Conservation (phyloP, 1,284 basidiomycete genomes). For the Schizophyllum commune region DNA sequence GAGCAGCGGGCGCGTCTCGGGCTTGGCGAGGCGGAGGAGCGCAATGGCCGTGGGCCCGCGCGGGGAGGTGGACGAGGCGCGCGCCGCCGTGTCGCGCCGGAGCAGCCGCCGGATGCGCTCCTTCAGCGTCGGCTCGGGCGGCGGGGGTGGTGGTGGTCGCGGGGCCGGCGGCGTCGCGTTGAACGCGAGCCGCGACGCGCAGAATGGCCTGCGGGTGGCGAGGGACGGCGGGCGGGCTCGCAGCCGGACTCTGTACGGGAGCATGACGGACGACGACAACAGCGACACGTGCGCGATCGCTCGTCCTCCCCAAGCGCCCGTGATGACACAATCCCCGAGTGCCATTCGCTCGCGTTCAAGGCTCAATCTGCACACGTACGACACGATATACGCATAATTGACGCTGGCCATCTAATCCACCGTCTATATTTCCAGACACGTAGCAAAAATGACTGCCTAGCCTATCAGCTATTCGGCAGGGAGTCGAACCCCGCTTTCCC, state of each 20-base stretch:
- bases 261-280: neutral
- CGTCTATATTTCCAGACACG: no score
- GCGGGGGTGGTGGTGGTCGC: neutral
- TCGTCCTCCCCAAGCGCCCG: neutral
- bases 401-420: no score
- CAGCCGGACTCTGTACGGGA: neutral
- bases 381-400: no score
- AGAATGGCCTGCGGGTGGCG: neutral
- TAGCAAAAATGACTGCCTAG: no score
- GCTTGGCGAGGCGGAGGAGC: conserved; percentile 48
- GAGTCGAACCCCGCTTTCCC: neutral
- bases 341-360: no score
- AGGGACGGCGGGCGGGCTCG: neutral
- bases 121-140: neutral
- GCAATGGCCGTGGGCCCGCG: neutral
- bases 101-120: neutral
- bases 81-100: neutral
- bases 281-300: neutral
- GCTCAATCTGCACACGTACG: no score
- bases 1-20: conserved; percentile 67
- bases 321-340: no score
- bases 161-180: neutral
- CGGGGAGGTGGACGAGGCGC: no score
- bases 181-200: neutral
- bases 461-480: neutral